Percentiles rank a stretch among this genome's conserved stretches.
Evolutionary conservation across 2,329 filamentous ascomycete species (phyloP).

Genomic region (Neopestalotiopsis rosae): DNA sequence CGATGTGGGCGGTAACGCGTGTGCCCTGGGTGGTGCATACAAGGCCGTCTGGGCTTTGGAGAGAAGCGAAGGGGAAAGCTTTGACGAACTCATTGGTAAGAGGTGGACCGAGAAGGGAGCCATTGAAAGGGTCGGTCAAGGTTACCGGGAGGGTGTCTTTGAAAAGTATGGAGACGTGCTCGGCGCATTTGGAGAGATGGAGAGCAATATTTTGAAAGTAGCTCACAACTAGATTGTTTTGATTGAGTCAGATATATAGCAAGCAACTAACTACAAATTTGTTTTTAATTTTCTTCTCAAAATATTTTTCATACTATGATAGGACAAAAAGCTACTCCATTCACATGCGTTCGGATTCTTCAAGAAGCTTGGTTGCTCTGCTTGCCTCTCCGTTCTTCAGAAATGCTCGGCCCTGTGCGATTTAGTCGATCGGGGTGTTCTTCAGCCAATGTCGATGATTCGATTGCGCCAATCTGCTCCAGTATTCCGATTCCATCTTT

Average conservation of each 20-base stretch:
- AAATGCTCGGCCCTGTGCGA: too few relatives aligned
- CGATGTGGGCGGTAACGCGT: conserved; percentile 94
- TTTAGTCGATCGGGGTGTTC: too few relatives aligned
- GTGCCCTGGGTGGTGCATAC: conserved; percentile 91
- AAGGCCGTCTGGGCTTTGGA: conserved; percentile 95
- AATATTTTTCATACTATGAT: too few relatives aligned
- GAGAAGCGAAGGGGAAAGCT: conserved; percentile 70
- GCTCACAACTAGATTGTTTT: conserved; percentile 32
- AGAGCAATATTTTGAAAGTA: conserved; percentile 34
- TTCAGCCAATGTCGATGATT: too few relatives aligned
- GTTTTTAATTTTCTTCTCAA: neutral
- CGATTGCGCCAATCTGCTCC: too few relatives aligned
- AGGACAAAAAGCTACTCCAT: too few relatives aligned
- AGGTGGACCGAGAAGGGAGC: conserved; percentile 88
- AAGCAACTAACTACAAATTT: neutral
- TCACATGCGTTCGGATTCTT: too few relatives aligned
- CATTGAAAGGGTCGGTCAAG: conserved; percentile 80
- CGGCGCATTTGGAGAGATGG: conserved; percentile 53
- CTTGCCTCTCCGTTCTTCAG: too few relatives aligned
- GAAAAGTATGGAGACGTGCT: conserved; percentile 79
- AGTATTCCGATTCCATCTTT: too few relatives aligned
- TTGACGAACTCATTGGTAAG: conserved; percentile 84
- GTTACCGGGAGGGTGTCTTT: conserved; percentile 78
- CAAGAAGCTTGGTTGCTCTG: too few relatives aligned
- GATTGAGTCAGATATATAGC: neutral